These are phyloP conservation scores for Macrocystidia cucumis DNA, from an alignment of 1,284 basidiomycete species.

Conservation along the genomic window DNA sequence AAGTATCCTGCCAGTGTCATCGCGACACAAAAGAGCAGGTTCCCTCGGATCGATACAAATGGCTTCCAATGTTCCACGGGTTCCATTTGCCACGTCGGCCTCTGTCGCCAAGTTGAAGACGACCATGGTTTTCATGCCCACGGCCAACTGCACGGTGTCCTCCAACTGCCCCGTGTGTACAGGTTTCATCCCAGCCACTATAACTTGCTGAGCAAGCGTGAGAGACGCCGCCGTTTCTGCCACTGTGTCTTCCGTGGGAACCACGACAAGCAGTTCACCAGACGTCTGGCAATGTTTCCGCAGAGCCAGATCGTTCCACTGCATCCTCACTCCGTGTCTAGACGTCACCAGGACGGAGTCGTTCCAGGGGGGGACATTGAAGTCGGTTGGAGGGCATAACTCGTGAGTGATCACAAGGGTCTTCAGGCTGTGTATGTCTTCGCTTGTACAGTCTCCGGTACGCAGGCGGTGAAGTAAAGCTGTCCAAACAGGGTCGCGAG, in stretches of 20 bases:
- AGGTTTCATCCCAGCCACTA: conserved; percentile 7
- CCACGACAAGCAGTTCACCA: conserved; percentile 6
- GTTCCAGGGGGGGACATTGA: conserved; percentile 17
- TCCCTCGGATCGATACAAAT: conserved; percentile 21
- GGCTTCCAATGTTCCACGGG: conserved; percentile 22
- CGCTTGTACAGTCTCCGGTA: conserved; percentile 14
- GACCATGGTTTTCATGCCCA: conserved; percentile 37
- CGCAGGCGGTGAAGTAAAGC: conserved; percentile 23
- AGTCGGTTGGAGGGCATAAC: conserved; percentile 9
- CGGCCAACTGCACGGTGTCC: conserved; percentile 21
- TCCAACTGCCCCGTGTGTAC: conserved; percentile 14
- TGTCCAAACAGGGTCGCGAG: conserved; percentile 23
- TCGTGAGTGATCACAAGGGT: conserved; percentile 14
- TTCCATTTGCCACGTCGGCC: conserved; percentile 30
- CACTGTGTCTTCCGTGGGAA: conserved; percentile 15
- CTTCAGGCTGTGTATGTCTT: conserved; percentile 21
- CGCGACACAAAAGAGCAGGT: conserved; percentile 3
- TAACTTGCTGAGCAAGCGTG: conserved; percentile 13
- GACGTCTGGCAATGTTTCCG: conserved; percentile 10
- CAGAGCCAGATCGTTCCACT: conserved; percentile 22
- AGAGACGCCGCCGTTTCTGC: conserved; percentile 8
- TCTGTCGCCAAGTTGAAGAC: conserved; percentile 31
- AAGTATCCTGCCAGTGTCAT: conserved; percentile 1
- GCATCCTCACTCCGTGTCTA: conserved; percentile 20
- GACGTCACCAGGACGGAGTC: conserved; percentile 23